Evolutionary conservation across 129 eudicot genomes (phyloP).

Genomic region (Scalesia atractyloides): DNA sequence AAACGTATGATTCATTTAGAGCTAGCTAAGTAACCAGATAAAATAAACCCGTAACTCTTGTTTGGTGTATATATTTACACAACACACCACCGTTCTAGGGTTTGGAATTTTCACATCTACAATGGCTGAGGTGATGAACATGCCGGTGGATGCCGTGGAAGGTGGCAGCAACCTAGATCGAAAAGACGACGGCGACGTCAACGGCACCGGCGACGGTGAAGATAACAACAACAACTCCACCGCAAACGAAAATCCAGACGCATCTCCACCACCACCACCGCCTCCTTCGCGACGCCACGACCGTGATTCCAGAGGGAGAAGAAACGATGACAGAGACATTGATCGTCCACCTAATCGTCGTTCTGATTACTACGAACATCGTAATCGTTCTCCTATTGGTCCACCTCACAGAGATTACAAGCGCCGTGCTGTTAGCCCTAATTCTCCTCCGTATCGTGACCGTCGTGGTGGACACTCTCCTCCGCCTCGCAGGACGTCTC

Average conservation of each 20-base stretch:
- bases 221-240: not conserved
- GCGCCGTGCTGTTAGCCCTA: conserved; percentile 67
- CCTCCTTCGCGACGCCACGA: conserved; percentile 61
- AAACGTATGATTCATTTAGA: no score
- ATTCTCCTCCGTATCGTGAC: conserved; percentile 79
- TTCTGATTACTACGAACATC: conserved; percentile 62
- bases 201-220: not conserved
- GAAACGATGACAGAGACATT: conserved; percentile 56
- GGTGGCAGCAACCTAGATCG: conserved; percentile 41
- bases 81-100: conserved; percentile 42
- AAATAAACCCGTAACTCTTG: not conserved
- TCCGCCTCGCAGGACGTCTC: conserved; percentile 68
- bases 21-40: not conserved
- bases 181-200: conserved; percentile 31
- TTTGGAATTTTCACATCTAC: conserved; percentile 32
- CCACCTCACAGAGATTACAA: conserved; percentile 68
- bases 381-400: conserved; percentile 69
- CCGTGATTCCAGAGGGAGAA: conserved; percentile 72
- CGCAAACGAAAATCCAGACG: conserved; percentile 29
- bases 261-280: conserved; percentile 54
- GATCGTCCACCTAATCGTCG: conserved; percentile 69
- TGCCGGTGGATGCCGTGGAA: conserved; percentile 57
- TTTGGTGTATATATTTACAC: not conserved
- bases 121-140: conserved; percentile 67
- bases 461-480: conserved; percentile 60